phyloP scores from a whole-genome alignment of 768 basidiomycete species.

The Hemileccinum impolitum region DNA sequence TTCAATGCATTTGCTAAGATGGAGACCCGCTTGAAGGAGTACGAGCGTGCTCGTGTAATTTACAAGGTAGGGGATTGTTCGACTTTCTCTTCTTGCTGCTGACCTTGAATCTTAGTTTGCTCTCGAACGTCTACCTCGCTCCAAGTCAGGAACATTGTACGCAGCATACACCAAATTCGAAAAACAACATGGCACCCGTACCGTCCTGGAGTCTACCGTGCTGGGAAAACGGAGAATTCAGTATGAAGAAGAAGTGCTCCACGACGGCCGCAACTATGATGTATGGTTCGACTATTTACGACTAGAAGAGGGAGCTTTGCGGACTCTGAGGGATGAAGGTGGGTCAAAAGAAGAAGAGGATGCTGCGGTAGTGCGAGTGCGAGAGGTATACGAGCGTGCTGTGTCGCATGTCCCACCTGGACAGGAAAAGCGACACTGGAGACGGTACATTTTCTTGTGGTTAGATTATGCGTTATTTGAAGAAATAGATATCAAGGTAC shows the following conservation, averaged over 20 bases:
- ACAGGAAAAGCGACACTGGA: constrained; percentile 88
- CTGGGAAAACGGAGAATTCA: constrained; percentile 97
- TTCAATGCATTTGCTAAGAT: constrained; percentile 94
- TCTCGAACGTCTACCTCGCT: constrained; percentile 85
- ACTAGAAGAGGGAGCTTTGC: constrained; percentile 84
- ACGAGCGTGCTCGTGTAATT: constrained; percentile 86
- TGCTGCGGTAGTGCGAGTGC: constrained; percentile 58
- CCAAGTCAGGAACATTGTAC: constrained; percentile 86
- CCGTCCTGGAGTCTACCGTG: constrained; percentile 88
- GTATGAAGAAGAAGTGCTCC: constrained; percentile 92
- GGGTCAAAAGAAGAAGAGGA: constrained; percentile 68
- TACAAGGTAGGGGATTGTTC: constrained; percentile 71
- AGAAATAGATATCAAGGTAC: constrained; percentile 90
- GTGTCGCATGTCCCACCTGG: constrained; percentile 96
- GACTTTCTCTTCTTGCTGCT: not conserved
- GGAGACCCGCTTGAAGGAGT: constrained; percentile 87
- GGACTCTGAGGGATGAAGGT: constrained; percentile 73
- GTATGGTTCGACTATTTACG: constrained; percentile 97
- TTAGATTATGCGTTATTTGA: constrained; percentile 95
- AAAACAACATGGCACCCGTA: constrained; percentile 92
- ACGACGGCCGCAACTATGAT: constrained; percentile 94
- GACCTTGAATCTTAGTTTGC: constrained; percentile 64
- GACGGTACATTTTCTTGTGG: constrained; percentile 90
- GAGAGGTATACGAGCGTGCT: constrained; percentile 94
- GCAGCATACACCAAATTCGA: constrained; percentile 96